These are phyloP conservation scores for Fistulifera pelliculosa DNA, from an alignment of 108 stramenopile species.

Conservation along the genomic window DNA sequence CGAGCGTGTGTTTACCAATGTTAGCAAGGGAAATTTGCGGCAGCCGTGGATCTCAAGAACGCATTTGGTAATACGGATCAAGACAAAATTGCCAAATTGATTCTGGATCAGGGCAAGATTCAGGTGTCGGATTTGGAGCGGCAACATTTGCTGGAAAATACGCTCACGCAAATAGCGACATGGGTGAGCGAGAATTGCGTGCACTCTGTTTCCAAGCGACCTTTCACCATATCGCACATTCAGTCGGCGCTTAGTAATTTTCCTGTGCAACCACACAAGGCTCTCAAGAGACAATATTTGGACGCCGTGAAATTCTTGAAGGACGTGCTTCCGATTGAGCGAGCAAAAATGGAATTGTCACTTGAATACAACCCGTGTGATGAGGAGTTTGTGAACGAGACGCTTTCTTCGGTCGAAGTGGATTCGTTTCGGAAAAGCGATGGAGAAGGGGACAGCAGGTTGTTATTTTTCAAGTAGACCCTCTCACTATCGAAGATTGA, in stretches of 20 bases:
- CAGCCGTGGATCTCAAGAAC: constrained; percentile 69
- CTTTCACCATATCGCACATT: constrained; percentile 87
- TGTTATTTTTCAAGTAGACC: constrained; percentile 55
- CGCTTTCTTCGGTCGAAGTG: not conserved
- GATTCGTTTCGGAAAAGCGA: not conserved
- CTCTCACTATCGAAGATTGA: constrained; percentile 69
- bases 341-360: constrained; percentile 91
- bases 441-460: not conserved
- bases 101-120: constrained; percentile 74
- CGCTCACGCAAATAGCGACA: constrained; percentile 77
- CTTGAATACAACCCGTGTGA: constrained; percentile 26
- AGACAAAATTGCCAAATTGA: constrained; percentile 66
- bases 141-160: constrained; percentile 61
- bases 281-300: constrained; percentile 90
- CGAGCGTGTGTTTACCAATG: constrained; percentile 91
- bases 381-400: constrained; percentile 4
- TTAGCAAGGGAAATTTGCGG: constrained; percentile 91
- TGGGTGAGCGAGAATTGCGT: constrained; percentile 93
- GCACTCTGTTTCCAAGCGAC: constrained; percentile 67
- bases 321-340: constrained; percentile 80
- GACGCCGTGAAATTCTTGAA: constrained; percentile 89
- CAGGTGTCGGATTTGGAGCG: constrained; percentile 94
- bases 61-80: constrained; percentile 84
- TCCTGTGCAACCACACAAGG: constrained; percentile 78
- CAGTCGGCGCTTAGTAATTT: constrained; percentile 82